A percentile compares a stretch with the other conserved stretches of the same genome.
Conservation (phyloP, 1,284 basidiomycete species). For the Termitomyces sp. region DNA sequence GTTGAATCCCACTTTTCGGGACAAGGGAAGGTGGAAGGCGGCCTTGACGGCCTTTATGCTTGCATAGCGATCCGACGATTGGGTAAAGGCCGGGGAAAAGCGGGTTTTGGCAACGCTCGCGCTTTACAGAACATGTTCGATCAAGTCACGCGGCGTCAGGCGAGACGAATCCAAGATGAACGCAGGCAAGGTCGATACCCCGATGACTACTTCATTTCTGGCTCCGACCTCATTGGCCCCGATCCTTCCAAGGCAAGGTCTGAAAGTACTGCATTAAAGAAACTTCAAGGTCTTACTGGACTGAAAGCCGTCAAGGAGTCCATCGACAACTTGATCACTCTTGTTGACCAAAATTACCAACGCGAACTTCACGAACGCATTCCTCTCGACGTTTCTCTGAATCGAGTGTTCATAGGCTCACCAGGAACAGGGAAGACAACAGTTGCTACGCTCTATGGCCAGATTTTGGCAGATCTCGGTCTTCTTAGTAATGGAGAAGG, state of each 20-base stretch:
- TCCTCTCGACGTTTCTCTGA: conserved; percentile 22
- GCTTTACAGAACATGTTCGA: conserved; percentile 48
- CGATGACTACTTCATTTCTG: not conserved
- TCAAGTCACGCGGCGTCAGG: conserved; percentile 14
- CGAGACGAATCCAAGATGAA: conserved; percentile 20
- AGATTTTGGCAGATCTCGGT: not conserved
- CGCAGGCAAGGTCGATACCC: not conserved
- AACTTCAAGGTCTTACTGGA: not conserved
- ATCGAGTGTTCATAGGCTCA: conserved; percentile 17
- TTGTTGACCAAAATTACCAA: conserved; percentile 48
- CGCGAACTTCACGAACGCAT: conserved; percentile 53
- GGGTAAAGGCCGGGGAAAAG: conserved; percentile 45
- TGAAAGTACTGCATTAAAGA: not conserved
- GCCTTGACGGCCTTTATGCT: conserved; percentile 47
- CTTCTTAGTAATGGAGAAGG: conserved; percentile 3
- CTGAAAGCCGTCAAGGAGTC: conserved; percentile 47
- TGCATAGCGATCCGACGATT: conserved; percentile 52
- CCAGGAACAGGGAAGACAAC: conserved; percentile 49
- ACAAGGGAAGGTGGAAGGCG: conserved; percentile 51
- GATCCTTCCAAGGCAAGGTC: conserved; percentile 1
- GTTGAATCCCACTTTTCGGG: conserved; percentile 42
- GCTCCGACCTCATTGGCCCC: not conserved
- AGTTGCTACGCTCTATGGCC: not conserved
- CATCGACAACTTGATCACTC: conserved; percentile 41
- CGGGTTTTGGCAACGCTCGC: conserved; percentile 64